Evolutionary conservation across 345 rosid species (phyloP), one percentile per base, ranked within the genome.

Genomic region (Raphanus sativus): DNA sequence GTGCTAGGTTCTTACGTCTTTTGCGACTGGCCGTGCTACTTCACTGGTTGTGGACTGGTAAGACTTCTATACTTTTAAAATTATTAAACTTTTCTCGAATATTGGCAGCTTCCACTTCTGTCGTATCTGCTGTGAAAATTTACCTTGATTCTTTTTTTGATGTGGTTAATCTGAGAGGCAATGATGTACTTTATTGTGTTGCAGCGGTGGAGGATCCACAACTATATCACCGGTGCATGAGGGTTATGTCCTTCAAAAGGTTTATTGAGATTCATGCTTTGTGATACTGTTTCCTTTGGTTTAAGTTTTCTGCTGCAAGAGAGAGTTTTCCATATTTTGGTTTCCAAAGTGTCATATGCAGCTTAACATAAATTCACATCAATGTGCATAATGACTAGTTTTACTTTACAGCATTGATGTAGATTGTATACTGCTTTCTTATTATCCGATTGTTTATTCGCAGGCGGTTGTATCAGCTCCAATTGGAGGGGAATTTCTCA

Each of bases 181-280:
- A 38, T 80, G 62, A 70, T 75, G 71, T 60, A 12, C 34, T 60
- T 6, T 60, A 32, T 36, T 65, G 48, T 70, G 61, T 80, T 80
- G 73, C 85, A 93, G 98, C 77, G 99, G 99, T 75, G 99, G 98
- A 85, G 99, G 99, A 70, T 96, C 99, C 69, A 93, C 97, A 62
- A 90, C 93, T 55, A 86, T 93, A 74, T 88, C 97, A 70, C 98
- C 99, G 1, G 99, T 93, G 56, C 98, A 96, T 74, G 99, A 96
- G 71, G 99, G 97, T 76, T 93, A 90, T 82, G 98, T 93, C 79
- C 96, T 96, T 84, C 99, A 96, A 73, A 96, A 91, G 98, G 99
- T 21, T 63, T 29, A 2, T 24, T 55, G 38, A 64, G 13, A 62
- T 21, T 30, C 36, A 42, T 4, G 28, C 75, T 69, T 70, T 66